phyloP scores from a whole-genome alignment of 805 yeast genomes.

The Priceomyces castillae region DNA sequence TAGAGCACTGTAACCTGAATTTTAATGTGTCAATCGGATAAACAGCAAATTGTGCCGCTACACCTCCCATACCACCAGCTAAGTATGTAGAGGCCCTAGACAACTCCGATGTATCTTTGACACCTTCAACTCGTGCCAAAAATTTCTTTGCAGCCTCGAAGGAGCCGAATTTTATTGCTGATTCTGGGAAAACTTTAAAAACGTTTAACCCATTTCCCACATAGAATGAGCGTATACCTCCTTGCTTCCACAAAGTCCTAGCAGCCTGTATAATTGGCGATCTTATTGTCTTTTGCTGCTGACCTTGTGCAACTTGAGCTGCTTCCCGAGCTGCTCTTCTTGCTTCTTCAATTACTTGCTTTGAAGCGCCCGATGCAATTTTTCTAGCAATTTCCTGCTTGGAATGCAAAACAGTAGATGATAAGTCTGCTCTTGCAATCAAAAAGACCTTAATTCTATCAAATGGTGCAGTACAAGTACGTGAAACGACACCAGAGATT shows the following conservation, averaged over 20 bases:
- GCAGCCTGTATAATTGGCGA: conserved; percentile 83
- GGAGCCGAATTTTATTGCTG: conserved; percentile 95
- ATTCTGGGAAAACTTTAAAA: conserved; percentile 93
- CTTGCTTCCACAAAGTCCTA: conserved; percentile 75
- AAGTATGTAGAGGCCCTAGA: conserved; percentile 78
- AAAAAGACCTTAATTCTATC: conserved; percentile 92
- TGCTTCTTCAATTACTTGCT: conserved; percentile 35
- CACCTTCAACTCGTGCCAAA: conserved; percentile 74
- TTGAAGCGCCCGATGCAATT: conserved; percentile 34
- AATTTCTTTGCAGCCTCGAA: conserved; percentile 83
- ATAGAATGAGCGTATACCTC: conserved; percentile 84
- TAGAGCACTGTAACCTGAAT: conserved; percentile 90
- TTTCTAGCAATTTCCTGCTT: conserved; percentile 42
- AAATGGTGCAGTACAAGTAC: conserved; percentile 96
- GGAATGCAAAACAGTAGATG: conserved; percentile 65
- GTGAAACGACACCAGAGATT: conserved; percentile 88
- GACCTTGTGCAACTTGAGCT: conserved; percentile 24
- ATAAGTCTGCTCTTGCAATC: conserved; percentile 83
- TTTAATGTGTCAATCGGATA: conserved; percentile 95
- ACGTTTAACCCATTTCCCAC: conserved; percentile 94
- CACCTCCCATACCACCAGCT: conserved; percentile 97
- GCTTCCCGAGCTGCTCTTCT: conserved; percentile 26
- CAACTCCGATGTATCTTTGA: conserved; percentile 62
- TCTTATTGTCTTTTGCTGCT: conserved; percentile 49
- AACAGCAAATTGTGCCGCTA: conserved; percentile 85